Evolutionary conservation across 148 eudicot species (phyloP).

Genomic region (Chenopodium suecicum): DNA sequence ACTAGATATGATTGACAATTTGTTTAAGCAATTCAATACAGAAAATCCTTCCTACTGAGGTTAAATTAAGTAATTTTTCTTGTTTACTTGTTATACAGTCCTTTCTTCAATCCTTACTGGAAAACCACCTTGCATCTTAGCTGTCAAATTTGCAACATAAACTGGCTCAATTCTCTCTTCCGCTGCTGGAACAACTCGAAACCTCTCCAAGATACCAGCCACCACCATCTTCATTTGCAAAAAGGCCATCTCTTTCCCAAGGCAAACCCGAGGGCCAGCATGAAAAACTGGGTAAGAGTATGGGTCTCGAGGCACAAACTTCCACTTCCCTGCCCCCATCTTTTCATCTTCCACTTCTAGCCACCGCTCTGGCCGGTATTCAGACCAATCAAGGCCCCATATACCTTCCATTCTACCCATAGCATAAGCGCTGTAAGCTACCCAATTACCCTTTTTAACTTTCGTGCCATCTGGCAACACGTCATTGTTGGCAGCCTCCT

Average conservation of each 20-base stretch:
- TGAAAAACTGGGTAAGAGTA: constrained; percentile 52
- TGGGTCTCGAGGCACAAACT: constrained; percentile 34
- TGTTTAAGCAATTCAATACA: no score
- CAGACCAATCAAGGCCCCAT: constrained; percentile 49
- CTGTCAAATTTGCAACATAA: constrained; percentile 29
- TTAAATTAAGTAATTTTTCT: background rate
- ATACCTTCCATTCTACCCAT: constrained; percentile 52
- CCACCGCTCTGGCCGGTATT: constrained; percentile 44
- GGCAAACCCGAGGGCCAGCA: constrained; percentile 56
- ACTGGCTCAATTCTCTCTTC: constrained; percentile 43
- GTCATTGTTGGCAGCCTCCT: constrained; percentile 32
- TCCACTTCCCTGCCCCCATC: constrained; percentile 24
- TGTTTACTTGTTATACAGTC: background rate
- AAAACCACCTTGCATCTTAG: constrained; percentile 48
- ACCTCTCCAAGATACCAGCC: constrained; percentile 40
- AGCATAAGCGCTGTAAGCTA: constrained; percentile 46
- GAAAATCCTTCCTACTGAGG: background rate
- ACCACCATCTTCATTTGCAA: constrained; percentile 58
- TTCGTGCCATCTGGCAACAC: constrained; percentile 44
- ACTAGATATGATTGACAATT: no score
- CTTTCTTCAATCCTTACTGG: constrained; percentile 37
- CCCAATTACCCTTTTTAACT: constrained; percentile 44
- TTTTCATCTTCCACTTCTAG: constrained; percentile 23
- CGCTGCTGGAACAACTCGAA: constrained; percentile 41
- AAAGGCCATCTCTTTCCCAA: constrained; percentile 59